Conservation (phyloP, 345 rosid genomes). For the Raphanus sativus region DNA sequence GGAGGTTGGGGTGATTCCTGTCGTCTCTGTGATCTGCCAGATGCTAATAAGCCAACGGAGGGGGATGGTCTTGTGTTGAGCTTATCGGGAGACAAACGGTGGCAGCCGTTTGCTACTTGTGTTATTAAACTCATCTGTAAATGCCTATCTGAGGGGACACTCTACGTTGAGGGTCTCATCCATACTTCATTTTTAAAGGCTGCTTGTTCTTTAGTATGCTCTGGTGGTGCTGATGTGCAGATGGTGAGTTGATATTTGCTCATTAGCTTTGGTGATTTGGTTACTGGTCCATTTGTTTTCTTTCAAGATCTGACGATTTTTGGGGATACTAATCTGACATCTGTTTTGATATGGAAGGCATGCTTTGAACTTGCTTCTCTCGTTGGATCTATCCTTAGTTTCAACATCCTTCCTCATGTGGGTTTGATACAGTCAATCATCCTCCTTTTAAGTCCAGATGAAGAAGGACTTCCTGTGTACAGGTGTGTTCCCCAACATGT, state of each 20-base stretch:
- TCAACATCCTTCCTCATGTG: conserved; percentile 69
- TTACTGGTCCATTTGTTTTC: background rate
- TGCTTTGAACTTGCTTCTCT: conserved; percentile 85
- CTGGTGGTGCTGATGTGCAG: conserved; percentile 79
- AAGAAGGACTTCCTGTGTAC: conserved; percentile 67
- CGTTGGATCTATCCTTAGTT: conserved; percentile 59
- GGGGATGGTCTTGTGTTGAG: conserved; percentile 70
- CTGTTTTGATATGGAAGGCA: conserved; percentile 68
- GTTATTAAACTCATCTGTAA: conserved; percentile 71
- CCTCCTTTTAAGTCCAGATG: conserved; percentile 64
- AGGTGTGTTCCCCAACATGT: conserved; percentile 51
- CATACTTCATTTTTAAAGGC: conserved; percentile 61
- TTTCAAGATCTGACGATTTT: conserved; percentile 18
- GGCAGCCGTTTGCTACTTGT: conserved; percentile 85
- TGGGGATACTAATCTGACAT: conserved; percentile 50
- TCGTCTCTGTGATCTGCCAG: conserved; percentile 67
- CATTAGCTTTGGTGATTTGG: conserved; percentile 18
- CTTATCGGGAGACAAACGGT: conserved; percentile 57
- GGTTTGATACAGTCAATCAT: conserved; percentile 67
- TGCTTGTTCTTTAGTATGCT: conserved; percentile 71
- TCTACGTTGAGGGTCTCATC: conserved; percentile 80
- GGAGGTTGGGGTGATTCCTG: conserved; percentile 53
- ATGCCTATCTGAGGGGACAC: conserved; percentile 89
- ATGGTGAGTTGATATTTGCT: conserved; percentile 56
- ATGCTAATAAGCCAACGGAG: conserved; percentile 54